Evolutionary conservation across 2,329 filamentous ascomycete genomes (phyloP), one percentile per base, ranked within the genome.

Genomic region (Arthroderma sp.): DNA sequence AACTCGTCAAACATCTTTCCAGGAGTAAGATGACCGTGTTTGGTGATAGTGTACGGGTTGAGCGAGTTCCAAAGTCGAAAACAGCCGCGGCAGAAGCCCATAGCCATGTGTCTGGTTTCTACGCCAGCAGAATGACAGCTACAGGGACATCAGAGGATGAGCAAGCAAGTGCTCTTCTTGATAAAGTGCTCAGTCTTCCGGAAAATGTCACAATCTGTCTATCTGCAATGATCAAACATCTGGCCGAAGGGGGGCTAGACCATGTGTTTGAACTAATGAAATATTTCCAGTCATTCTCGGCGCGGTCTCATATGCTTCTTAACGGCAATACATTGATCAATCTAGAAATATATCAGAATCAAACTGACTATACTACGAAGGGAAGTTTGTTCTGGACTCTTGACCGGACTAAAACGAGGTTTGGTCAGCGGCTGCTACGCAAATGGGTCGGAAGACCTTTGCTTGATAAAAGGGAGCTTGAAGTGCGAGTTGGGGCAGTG

Each of bases 201-300:
- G 86, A 94, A 55, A 73, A 83, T 37, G 86, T 94, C 33, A 94
- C 83, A 0, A 80, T 94, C 36, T 98, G 91, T 63, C 73, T 98
- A 9, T 95, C 91, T 3, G 84, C 88, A 7, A 95, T 98, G 88
- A 96, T 98, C 54, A 85, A 76, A 1, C 88, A 98, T 57, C 70
- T 98, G 54, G 81, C 79, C 11, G 88, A 94, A 52, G 98, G 95
- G 60, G 87, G 87, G 0, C 72, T 98, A 15, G 83, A 96, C 62
- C 87, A 96, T 67, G 86, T 98, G 43, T 94, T 98, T 55, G 83
- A 94, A 56, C 68, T 98, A 37, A 96, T 91, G 1, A 94, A 94
- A 56, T 94, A 96, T 66, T 98, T 98, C 58, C 83, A 94, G 54
- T 86, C 87, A 2, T 98, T 98, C 66, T 94, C 85, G 54, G 86